phyloP scores from a whole-genome alignment of 176 grass and related monocot genomes.

The Musa beccarii region DNA sequence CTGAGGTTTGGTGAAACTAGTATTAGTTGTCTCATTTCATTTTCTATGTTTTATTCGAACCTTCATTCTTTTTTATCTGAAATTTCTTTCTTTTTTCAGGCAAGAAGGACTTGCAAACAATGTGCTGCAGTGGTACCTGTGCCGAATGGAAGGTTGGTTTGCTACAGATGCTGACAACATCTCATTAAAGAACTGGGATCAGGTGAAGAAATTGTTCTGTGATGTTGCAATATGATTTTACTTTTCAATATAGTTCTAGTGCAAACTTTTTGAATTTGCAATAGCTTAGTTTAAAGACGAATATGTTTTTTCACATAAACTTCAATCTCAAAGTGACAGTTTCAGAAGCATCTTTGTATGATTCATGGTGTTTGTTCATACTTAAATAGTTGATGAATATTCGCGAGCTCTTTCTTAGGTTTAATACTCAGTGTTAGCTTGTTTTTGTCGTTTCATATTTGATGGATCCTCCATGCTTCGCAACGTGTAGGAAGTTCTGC shows the following conservation, averaged over 20 bases:
- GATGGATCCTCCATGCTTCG: constrained; percentile 12
- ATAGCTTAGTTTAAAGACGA: not conserved
- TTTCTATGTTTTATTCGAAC: not conserved
- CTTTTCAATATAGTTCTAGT: not conserved
- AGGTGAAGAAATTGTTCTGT: constrained; percentile 26
- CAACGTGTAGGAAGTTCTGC: constrained; percentile 71
- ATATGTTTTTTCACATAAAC: not conserved
- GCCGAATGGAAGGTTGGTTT: constrained; percentile 99
- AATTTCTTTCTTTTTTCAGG: constrained; percentile 30
- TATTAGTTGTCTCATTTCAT: not conserved
- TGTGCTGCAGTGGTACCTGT: constrained; percentile 94
- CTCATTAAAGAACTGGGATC: constrained; percentile 77
- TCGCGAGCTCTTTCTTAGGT: not conserved
- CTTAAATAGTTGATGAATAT: not conserved
- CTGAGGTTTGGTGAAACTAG: constrained; percentile 45
- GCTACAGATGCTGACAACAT: constrained; percentile 86
- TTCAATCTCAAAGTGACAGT: not conserved
- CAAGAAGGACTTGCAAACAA: constrained; percentile 87
- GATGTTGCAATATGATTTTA: constrained; percentile 1
- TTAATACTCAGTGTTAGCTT: not conserved
- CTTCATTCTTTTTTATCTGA: constrained; percentile 5
- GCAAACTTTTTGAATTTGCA: not conserved
- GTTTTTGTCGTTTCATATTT: constrained; percentile 7
- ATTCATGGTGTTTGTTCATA: not conserved
- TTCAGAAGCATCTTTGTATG: not conserved